phyloP scores from a whole-genome alignment of 352 stramenopile genomes.

The Peronospora belbahrii region DNA sequence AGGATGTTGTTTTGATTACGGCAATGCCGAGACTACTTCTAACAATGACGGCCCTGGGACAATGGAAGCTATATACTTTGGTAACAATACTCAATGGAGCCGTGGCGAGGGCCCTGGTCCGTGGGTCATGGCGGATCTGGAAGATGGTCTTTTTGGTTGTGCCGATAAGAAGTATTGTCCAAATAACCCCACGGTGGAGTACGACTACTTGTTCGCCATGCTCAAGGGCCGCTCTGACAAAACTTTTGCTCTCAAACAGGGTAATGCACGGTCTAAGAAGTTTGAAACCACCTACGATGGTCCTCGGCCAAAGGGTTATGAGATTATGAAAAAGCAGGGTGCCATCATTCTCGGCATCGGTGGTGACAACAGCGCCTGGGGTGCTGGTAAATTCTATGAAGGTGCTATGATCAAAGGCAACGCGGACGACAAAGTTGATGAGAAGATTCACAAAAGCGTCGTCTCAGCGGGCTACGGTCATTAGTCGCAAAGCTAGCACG shows the following conservation, averaged over 20 bases:
- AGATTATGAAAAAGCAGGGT: slow-evolving; percentile 20
- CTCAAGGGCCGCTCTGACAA: slow-evolving; percentile 16
- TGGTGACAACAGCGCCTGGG: slow-evolving; percentile 16
- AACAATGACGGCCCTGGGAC: slow-evolving; percentile 15
- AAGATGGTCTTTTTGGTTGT: slow-evolving; percentile 18
- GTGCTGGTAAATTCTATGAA: slow-evolving; percentile 14
- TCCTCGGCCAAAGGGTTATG: slow-evolving; percentile 15
- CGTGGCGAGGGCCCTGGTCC: slow-evolving; percentile 12
- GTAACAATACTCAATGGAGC: slow-evolving; percentile 11
- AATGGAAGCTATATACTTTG: slow-evolving; percentile 19
- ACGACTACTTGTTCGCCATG: slow-evolving; percentile 14
- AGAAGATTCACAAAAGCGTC: slow-evolving; percentile 13
- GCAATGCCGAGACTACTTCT: slow-evolving; percentile 17
- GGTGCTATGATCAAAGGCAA: slow-evolving; percentile 14
- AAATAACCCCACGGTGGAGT: slow-evolving; percentile 6
- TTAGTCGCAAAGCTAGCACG: background rate
- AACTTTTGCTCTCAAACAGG: slow-evolving; percentile 19
- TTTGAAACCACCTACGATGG: slow-evolving; percentile 19
- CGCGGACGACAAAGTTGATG: slow-evolving; percentile 8
- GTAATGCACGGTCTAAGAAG: slow-evolving; percentile 6
- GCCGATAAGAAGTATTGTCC: slow-evolving; percentile 5
- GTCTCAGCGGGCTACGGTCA: background rate
- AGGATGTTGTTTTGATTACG: slow-evolving; percentile 21
- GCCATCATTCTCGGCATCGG: slow-evolving; percentile 19
- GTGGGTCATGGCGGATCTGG: slow-evolving; percentile 20